A percentile compares a stretch with the other conserved stretches of the same genome.
Conservation (phyloP, 768 basidiomycete genomes). For the Boletus subcaerulescens region DNA sequence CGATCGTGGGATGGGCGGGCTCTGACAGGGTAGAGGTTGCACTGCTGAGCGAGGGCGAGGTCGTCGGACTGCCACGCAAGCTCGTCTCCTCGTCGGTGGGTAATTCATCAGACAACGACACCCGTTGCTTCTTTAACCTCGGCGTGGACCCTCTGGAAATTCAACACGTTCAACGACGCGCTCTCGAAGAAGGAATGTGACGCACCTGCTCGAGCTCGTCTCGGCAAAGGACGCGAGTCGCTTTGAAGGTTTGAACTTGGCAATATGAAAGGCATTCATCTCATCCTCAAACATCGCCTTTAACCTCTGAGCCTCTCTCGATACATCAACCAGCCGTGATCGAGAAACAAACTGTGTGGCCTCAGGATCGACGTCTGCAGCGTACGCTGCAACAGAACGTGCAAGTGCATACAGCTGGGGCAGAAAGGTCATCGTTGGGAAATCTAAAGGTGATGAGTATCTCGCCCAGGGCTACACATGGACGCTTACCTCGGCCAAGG, state of each 20-base stretch:
- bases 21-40: constrained; percentile 41
- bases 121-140: constrained; percentile 42
- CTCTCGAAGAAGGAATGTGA: background rate
- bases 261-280: constrained; percentile 38
- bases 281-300: constrained; percentile 36
- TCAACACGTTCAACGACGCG: background rate
- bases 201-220: constrained; percentile 40
- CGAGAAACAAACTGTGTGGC: constrained; percentile 13
- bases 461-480: background rate
- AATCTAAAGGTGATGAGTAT: constrained; percentile 21
- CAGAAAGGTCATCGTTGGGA: constrained; percentile 43
- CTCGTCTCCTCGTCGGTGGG: constrained; percentile 33
- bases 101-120: constrained; percentile 37
- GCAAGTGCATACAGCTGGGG: constrained; percentile 47
- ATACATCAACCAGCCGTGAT: constrained; percentile 22
- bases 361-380: constrained; percentile 8
- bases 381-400: constrained; percentile 29
- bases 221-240: constrained; percentile 45
- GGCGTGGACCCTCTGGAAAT: constrained; percentile 24
- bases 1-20: constrained; percentile 32
- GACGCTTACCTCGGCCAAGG: constrained; percentile 26
- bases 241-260: constrained; percentile 44
- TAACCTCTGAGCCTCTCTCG: constrained; percentile 33
- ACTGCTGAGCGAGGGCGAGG: constrained; percentile 47
- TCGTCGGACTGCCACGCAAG: constrained; percentile 6